Evolutionary conservation across 2,329 filamentous ascomycete species (phyloP).

Genomic region (Cryphonectria parasitica): DNA sequence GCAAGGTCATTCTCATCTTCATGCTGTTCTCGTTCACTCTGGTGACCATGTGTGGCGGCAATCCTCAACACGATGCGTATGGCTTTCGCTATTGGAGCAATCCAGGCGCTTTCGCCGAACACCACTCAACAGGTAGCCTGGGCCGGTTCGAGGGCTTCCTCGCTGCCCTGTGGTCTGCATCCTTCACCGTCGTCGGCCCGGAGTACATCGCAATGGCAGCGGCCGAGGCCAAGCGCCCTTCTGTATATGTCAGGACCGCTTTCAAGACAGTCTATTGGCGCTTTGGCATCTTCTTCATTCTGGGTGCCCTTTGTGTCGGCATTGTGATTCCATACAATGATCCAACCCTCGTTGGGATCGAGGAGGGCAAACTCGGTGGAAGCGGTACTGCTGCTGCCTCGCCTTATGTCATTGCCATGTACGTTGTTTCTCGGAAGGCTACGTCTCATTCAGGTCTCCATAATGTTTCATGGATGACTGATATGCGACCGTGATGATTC

Average conservation of each 20-base stretch:
- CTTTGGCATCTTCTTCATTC: slow-evolving; percentile 71
- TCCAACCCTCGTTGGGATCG: slow-evolving; percentile 52
- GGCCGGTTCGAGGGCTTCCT: slow-evolving; percentile 75
- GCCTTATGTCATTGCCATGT: slow-evolving; percentile 67
- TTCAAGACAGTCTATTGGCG: slow-evolving; percentile 77
- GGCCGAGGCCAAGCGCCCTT: slow-evolving; percentile 68
- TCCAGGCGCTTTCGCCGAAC: slow-evolving; percentile 65
- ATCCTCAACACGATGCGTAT: slow-evolving; percentile 69
- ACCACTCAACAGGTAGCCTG: slow-evolving; percentile 61
- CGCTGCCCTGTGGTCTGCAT: slow-evolving; percentile 66
- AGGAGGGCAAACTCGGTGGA: slow-evolving; percentile 43
- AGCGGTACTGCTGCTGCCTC: slow-evolving; percentile 57
- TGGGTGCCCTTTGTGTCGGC: slow-evolving; percentile 68
- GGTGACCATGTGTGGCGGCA: slow-evolving; percentile 77
- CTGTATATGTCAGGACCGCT: slow-evolving; percentile 66
- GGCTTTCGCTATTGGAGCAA: slow-evolving; percentile 71
- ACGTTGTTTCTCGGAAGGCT: background rate
- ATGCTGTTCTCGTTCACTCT: slow-evolving; percentile 77
- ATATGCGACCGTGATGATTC: background rate
- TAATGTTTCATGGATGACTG: background rate
- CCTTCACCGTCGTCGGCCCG: slow-evolving; percentile 67
- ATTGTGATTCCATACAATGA: slow-evolving; percentile 71
- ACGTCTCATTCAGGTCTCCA: background rate
- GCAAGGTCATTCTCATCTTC: slow-evolving; percentile 69
- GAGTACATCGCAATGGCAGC: slow-evolving; percentile 73